Percentiles rank a stretch among this genome's conserved stretches.
These are phyloP conservation scores for Grosmannia clavigera DNA, from an alignment of 2,329 filamentous ascomycete genomes.

Conservation along the genomic window DNA sequence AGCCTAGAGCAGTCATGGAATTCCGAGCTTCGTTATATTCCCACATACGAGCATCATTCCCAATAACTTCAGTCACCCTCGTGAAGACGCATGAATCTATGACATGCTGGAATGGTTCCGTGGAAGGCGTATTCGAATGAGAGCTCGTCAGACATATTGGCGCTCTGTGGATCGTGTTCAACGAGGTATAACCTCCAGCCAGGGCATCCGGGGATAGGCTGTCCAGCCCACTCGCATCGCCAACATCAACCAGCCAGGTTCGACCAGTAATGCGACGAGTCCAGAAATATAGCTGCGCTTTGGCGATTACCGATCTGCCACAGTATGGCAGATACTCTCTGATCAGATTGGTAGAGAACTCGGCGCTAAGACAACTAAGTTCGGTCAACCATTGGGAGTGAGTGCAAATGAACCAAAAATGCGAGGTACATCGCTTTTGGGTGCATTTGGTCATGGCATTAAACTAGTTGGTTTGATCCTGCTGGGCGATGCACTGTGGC, in stretches of 20 bases:
- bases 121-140: neutral
- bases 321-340: neutral
- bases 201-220: neutral
- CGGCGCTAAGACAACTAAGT: neutral
- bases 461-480: neutral
- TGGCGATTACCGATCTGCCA: neutral
- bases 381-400: neutral
- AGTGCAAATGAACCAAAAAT: neutral
- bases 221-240: neutral
- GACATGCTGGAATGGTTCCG: neutral
- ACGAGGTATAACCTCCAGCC: neutral
- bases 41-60: neutral
- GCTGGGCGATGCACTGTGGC: slow-evolving; percentile 3
- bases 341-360: neutral
- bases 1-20: neutral
- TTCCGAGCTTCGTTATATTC: neutral
- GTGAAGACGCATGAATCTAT: neutral
- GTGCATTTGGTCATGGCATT: neutral
- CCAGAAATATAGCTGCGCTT: neutral
- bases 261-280: neutral
- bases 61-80: neutral
- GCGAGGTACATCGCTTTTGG: neutral
- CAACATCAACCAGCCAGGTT: neutral
- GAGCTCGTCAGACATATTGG: neutral
- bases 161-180: neutral